Base-by-base conservation (phyloP, 2,329 filamentous ascomycete genomes). In the Mycosphaerella sp. region DNA sequence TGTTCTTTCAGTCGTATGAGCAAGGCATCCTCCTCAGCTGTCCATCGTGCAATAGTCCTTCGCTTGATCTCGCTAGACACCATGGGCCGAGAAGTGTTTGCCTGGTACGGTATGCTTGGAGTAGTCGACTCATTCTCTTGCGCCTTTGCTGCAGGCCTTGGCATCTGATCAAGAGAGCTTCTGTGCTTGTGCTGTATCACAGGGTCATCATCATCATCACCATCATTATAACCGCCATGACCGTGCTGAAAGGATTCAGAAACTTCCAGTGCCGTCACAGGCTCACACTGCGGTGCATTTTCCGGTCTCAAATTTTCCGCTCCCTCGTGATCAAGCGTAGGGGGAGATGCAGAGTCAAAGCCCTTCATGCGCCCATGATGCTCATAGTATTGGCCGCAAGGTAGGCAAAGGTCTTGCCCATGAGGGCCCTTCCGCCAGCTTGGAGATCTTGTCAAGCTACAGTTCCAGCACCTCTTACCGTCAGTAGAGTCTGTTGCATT, bases 341-440 rank as follows among this genome's bases (percentile, higher is more conserved):
- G 48, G 17, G 60, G 58, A 6, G 62, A 63, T 1, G 58, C 53
- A 10, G 59, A 60, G 48, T 62, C 58, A 21, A 64, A 55, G 21
- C 62, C 60, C 54, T 61, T 63, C 60, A 66, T 59, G 26, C 63
- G 56, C n/a, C 62, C 64, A 50, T 67, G 64, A 14, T 57, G 58
- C 43, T 64, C 61, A 39, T 58, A 64, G 51, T 67, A 68, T 48
- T 62, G 64, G 14, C 64, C 63, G 51, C 66, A 68, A 8, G 63
- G 57, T 49, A 59, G 62, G 54, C 66, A 68, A n/a, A 67, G 43
- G 41, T 59, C 55, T 39, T 58, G 58, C n/a, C 63, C 64, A 32
- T 66, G 57, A 8, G 65, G 65, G 2, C 64, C 64, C 17, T 50
- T 56, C 12, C 62, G 61, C 64, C 64, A 68, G 31, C 34, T 51